phyloP scores from a whole-genome alignment of 257 asterid species.

The Leonotis leonurus region DNA sequence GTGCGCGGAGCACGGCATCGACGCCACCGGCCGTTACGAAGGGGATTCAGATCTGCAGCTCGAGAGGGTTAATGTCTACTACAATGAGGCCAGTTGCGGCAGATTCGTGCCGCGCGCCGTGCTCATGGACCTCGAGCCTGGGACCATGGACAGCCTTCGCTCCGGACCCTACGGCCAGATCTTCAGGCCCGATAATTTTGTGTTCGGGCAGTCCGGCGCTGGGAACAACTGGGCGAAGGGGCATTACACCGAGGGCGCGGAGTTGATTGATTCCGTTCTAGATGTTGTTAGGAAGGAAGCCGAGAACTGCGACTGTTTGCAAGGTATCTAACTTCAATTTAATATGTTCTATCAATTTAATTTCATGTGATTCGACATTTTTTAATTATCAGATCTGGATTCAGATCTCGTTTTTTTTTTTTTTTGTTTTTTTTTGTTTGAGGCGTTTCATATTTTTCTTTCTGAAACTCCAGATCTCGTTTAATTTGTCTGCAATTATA shows the following conservation, averaged over 20 bases:
- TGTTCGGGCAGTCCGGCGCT: slow-evolving; percentile 38
- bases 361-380: not conserved
- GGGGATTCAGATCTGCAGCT: slow-evolving; percentile 41
- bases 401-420: no score
- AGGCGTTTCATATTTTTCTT: no score
- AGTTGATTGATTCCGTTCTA: slow-evolving; percentile 42
- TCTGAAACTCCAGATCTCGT: no score
- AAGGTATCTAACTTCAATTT: slow-evolving; percentile 12
- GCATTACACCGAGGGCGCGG: slow-evolving; percentile 44
- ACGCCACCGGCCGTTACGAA: slow-evolving; percentile 35
- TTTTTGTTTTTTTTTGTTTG: no score
- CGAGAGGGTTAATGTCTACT: slow-evolving; percentile 40
- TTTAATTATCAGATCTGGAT: not conserved
- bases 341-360: not conserved
- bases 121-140: slow-evolving; percentile 49
- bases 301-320: slow-evolving; percentile 40
- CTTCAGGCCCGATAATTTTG: slow-evolving; percentile 36
- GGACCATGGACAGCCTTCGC: slow-evolving; percentile 45
- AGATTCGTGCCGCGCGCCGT: slow-evolving; percentile 40
- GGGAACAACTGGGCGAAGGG: slow-evolving; percentile 33
- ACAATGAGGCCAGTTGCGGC: slow-evolving; percentile 44
- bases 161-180: slow-evolving; percentile 37
- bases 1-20: slow-evolving; percentile 48
- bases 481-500: no score
- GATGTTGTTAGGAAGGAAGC: slow-evolving; percentile 46